Evolutionary conservation across 768 basidiomycete species (phyloP), one percentile per base, ranked within the genome.

Genomic region (Lactarius sp.): DNA sequence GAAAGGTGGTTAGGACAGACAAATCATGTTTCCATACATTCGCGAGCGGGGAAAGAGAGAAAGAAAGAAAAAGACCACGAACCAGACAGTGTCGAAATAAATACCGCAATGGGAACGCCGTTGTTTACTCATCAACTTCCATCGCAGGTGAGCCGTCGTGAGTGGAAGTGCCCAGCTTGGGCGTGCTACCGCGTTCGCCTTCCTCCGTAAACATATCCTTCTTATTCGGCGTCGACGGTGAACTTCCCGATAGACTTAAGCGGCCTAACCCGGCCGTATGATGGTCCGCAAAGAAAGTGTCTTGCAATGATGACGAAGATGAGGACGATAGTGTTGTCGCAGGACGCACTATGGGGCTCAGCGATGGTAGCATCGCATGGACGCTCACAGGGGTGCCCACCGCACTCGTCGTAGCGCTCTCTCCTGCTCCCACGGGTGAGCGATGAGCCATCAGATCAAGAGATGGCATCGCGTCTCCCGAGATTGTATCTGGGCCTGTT

Each of bases 181-280:
- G 65, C 44, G 61, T 62, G 33, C 62, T 49, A 18, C 52, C 56
- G 12, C 65, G 65, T 6, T 68, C 68, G 3, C 66, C 66, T 37
- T 59, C 68, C 41, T 68, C 68, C 10, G 66, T 67, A 52, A 68
- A 68, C 65, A 68, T 63, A 47, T 67, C 68, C 56, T 68, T 68
- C 62, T 68, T 68, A 37, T 67, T 63, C 20, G 64, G 59, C 18
- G 53, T 60, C 46, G 57, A 57, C 12, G 60, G 56, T 16, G 58
- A 39, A 55, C 54, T 60, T 46, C 31, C 52, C 2, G 62, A 60
- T 18, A 68, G 33, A 46, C 60, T 68, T 16, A 68, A 62, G 42
- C 52, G 50, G 42, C 66, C 56, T 22, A 68, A 51, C 22, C 66
- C 68, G 6, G 50, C 50, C 37, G 65, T 46, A 46, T 62, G 55